Percentiles rank a stretch among this genome's conserved stretches.
Evolutionary conservation across 495 filamentous ascomycete genomes (phyloP).

Genomic region (Penicillium argentinense): DNA sequence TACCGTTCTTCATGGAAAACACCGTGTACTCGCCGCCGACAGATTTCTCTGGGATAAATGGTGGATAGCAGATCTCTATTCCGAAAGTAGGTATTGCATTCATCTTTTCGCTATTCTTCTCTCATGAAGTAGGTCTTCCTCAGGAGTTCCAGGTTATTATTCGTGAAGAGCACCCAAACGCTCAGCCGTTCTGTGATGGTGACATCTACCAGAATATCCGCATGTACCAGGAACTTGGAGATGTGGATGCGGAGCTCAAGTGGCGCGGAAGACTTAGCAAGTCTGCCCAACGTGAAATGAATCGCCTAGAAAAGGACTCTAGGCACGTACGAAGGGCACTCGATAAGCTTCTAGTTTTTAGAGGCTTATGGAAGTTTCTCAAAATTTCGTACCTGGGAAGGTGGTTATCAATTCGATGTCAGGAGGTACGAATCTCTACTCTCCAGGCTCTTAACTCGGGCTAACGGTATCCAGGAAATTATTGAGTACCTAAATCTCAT

Average conservation of each 20-base stretch:
- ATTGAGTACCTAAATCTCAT: neutral
- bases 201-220: slow-evolving; percentile 11
- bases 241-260: slow-evolving; percentile 8
- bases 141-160: neutral
- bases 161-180: slow-evolving; percentile 10
- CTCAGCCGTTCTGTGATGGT: slow-evolving; percentile 9
- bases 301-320: slow-evolving; percentile 4
- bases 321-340: neutral
- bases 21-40: neutral
- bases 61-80: slow-evolving; percentile 5
- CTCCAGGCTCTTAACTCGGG: too few relatives aligned
- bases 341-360: neutral
- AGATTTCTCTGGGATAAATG: slow-evolving; percentile 1
- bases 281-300: neutral
- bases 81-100: slow-evolving; percentile 1
- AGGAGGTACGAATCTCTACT: neutral
- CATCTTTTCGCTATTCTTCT: too few relatives aligned
- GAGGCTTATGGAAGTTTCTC: neutral
- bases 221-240: slow-evolving; percentile 6
- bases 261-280: slow-evolving; percentile 9
- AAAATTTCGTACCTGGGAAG: neutral
- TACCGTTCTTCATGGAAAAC: neutral
- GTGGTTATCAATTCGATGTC: neutral
- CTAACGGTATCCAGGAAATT: neutral
- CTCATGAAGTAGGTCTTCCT: neutral